These are phyloP conservation scores for Ceratocystis destructans DNA, from an alignment of 2,329 filamentous ascomycete species.

Conservation along the genomic window DNA sequence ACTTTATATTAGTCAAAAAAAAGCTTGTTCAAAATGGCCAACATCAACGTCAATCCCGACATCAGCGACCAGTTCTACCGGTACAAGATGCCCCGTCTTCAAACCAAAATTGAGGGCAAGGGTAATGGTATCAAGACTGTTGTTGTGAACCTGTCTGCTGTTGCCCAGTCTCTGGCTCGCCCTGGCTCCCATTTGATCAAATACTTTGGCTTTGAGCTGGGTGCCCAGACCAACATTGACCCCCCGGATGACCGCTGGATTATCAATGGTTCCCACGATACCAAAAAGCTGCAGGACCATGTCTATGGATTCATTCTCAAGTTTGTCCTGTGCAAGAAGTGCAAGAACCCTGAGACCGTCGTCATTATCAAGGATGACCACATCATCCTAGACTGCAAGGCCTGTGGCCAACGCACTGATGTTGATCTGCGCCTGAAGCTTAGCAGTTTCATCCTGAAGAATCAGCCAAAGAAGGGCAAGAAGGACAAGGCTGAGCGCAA, in stretches of 20 bases:
- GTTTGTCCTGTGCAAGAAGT: conserved; percentile 98
- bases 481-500: conserved; percentile 91
- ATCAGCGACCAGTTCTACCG: conserved; percentile 98
- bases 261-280: conserved; percentile 97
- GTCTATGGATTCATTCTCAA: conserved; percentile 97
- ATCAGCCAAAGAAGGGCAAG: conserved; percentile 84
- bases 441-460: conserved; percentile 94
- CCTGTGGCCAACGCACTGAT: conserved; percentile 83
- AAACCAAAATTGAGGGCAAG: conserved; percentile 99
- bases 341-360: conserved; percentile 98
- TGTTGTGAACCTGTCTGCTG: conserved; percentile 89
- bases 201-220: conserved; percentile 98
- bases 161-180: conserved; percentile 81
- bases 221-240: conserved; percentile 96
- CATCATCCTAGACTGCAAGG: conserved; percentile 95
- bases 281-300: conserved; percentile 90
- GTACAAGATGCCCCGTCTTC: conserved; percentile 99
- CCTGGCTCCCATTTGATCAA: conserved; percentile 96
- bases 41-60: conserved; percentile 97
- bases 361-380: conserved; percentile 86
- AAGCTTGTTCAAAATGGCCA: conserved; percentile 62
- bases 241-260: conserved; percentile 98
- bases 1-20: conserved; percentile 1
- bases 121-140: conserved; percentile 99
- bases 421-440: conserved; percentile 92